Evolutionary conservation across 106 monocot genomes (phyloP).

Genomic region (Dendrobium nobile): DNA sequence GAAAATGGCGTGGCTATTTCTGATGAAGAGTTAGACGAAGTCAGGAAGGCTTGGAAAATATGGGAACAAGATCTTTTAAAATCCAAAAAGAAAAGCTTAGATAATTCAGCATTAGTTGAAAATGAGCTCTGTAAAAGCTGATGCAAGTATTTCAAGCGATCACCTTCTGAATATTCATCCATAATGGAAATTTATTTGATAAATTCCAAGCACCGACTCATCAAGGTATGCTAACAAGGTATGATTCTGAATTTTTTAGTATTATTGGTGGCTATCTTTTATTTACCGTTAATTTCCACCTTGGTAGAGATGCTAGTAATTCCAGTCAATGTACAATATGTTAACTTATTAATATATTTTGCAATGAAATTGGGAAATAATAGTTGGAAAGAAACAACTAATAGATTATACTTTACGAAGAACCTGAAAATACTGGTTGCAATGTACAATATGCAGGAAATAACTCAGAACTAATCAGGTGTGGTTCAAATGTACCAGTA

Average conservation of each 20-base stretch:
- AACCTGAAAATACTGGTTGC: no score
- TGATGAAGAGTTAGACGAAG: conserved; percentile 50
- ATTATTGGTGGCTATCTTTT: background rate
- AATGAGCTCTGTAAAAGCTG: background rate
- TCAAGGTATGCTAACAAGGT: background rate
- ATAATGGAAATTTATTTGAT: background rate
- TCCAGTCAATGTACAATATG: no score
- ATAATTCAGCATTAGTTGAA: background rate
- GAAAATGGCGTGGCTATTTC: conserved; percentile 54
- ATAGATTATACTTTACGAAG: no score
- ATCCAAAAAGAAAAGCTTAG: background rate
- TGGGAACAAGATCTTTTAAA: conserved; percentile 42
- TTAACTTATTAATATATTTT: no score
- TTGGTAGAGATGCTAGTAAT: no score
- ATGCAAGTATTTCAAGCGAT: background rate
- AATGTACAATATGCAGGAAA: no score
- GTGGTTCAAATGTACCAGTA: no score
- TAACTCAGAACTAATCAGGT: no score
- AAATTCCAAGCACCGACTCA: background rate
- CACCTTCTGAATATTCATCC: background rate
- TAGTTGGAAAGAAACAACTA: no score
- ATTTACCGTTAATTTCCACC: background rate
- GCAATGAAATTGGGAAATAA: no score
- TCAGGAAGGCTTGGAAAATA: conserved; percentile 50
- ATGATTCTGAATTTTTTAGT: background rate